These are phyloP conservation scores for Areca catechu DNA, from an alignment of 176 grass and related monocot genomes.

Conservation along the genomic window DNA sequence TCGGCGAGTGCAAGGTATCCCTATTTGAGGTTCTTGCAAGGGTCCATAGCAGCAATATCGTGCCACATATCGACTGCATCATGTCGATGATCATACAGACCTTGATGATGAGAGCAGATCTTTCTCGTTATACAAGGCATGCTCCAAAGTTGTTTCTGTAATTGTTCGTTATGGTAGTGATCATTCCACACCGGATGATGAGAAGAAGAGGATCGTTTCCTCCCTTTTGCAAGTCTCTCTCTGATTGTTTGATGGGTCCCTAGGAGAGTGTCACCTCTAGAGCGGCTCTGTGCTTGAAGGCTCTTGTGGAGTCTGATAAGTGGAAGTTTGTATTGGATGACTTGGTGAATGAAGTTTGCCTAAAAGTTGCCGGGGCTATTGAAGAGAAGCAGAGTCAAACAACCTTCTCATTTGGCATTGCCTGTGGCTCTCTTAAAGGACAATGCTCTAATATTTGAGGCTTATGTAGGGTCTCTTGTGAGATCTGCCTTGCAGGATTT, in stretches of 20 bases:
- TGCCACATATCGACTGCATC: slow-evolving; percentile 35
- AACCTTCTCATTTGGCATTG: slow-evolving; percentile 36
- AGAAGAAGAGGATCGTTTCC: too few relatives aligned
- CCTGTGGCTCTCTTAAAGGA: too few relatives aligned
- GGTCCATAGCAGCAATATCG: slow-evolving; percentile 39
- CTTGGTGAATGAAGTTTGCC: slow-evolving; percentile 49
- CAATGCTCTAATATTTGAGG: too few relatives aligned
- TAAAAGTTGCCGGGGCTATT: slow-evolving; percentile 48
- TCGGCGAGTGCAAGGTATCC: slow-evolving; percentile 31
- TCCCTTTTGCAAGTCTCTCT: slow-evolving; percentile 39
- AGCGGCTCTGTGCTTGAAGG: slow-evolving; percentile 43
- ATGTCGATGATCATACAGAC: too few relatives aligned
- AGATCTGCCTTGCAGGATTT: too few relatives aligned
- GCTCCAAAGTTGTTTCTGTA: too few relatives aligned
- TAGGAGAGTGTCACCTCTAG: slow-evolving; percentile 39
- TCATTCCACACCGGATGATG: too few relatives aligned
- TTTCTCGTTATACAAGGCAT: too few relatives aligned
- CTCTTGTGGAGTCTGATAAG: too few relatives aligned
- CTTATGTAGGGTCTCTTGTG: too few relatives aligned
- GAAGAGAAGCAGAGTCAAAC: slow-evolving; percentile 37
- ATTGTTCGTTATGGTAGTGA: too few relatives aligned
- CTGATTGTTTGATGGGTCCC: slow-evolving; percentile 45
- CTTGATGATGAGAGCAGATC: too few relatives aligned
- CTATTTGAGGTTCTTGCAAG: slow-evolving; percentile 45
- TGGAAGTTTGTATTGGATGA: slow-evolving; percentile 47